These are phyloP conservation scores for Boletellus ananas DNA, from an alignment of 768 basidiomycete species.

Conservation along the genomic window DNA sequence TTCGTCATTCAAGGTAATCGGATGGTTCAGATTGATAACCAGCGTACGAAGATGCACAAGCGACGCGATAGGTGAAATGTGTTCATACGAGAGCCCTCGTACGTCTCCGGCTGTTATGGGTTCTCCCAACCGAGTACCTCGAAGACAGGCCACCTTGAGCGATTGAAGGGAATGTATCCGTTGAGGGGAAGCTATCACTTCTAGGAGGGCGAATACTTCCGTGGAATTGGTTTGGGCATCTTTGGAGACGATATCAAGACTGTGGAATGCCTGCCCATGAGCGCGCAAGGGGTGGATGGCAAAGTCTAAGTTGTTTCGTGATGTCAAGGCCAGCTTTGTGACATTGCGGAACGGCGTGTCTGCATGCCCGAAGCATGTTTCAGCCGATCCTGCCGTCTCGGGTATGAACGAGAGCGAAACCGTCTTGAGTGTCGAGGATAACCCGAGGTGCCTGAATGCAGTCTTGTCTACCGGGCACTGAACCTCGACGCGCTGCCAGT, in stretches of 20 bases:
- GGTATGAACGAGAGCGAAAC: neutral
- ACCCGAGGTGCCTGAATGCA: slow-evolving; percentile 2
- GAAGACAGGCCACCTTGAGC: neutral
- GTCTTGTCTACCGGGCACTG: neutral
- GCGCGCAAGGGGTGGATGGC: neutral
- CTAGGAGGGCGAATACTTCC: neutral
- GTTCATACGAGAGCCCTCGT: neutral
- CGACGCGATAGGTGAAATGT: neutral
- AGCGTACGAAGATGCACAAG: slow-evolving; percentile 1
- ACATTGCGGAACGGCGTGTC: slow-evolving; percentile 2
- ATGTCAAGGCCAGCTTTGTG: neutral
- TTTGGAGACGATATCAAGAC: neutral
- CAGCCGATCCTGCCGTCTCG: neutral
- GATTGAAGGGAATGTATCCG: slow-evolving; percentile 5
- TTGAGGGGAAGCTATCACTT: neutral
- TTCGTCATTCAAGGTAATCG: neutral
- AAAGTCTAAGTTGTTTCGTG: neutral
- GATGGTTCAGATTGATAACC: neutral
- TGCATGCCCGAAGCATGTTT: neutral
- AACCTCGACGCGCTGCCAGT: neutral
- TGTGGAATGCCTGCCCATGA: neutral
- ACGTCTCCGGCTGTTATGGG: no score
- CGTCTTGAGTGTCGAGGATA: neutral
- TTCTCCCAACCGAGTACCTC: no score
- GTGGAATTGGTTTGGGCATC: no score